phyloP scores from a whole-genome alignment of 805 yeast species.

The Candida maltosa region DNA sequence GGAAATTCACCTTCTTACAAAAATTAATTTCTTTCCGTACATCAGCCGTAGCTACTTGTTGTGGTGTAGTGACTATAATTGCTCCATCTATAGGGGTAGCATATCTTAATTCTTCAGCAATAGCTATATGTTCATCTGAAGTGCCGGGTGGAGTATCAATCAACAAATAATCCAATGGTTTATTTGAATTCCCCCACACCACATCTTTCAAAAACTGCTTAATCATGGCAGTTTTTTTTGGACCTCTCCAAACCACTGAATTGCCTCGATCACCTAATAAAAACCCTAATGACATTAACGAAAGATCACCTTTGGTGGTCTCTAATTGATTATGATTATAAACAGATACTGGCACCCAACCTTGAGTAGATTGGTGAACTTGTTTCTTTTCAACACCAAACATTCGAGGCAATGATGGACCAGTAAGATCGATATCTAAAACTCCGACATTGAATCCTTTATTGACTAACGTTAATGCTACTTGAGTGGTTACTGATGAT shows the following conservation, averaged over 20 bases:
- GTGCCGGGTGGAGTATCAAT: constrained; percentile 99
- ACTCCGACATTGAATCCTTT: constrained; percentile 87
- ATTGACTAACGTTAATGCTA: constrained; percentile 75
- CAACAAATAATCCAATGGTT: constrained; percentile 63
- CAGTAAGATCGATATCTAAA: constrained; percentile 90
- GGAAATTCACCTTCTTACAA: constrained; percentile 79
- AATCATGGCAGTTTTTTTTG: constrained; percentile 97
- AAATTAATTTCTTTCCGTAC: constrained; percentile 92
- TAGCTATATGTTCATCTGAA: constrained; percentile 94
- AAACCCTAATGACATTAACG: constrained; percentile 87
- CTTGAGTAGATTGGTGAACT: constrained; percentile 74
- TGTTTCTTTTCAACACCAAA: constrained; percentile 82
- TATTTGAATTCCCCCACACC: constrained; percentile 68
- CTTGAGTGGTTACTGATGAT: constrained; percentile 91
- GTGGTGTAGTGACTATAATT: constrained; percentile 94
- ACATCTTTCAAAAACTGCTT: constrained; percentile 90
- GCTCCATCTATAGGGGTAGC: constrained; percentile 82
- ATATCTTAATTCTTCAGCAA: constrained; percentile 82
- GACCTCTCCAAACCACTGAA: constrained; percentile 97
- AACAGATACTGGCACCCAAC: constrained; percentile 87
- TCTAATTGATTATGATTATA: constrained; percentile 14
- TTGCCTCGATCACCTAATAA: constrained; percentile 79
- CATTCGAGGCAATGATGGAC: constrained; percentile 95
- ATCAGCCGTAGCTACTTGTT: constrained; percentile 87
- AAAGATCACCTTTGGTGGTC: constrained; percentile 39